Evolutionary conservation across 306 rosid species (phyloP), one percentile per base, ranked within the genome.

Genomic region (Cucurbita argyrosperma): DNA sequence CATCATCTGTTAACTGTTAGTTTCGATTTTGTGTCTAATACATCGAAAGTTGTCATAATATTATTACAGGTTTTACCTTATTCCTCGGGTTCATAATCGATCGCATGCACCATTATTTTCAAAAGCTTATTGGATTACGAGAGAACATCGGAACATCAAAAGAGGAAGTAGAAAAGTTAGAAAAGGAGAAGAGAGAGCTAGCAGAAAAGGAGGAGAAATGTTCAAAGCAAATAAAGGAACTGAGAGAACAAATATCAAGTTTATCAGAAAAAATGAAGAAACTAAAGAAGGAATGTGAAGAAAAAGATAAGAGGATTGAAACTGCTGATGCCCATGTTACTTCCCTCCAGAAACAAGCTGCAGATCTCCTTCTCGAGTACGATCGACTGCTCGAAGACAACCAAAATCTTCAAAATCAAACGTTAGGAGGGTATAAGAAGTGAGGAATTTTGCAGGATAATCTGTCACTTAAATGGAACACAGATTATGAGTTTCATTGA

Each of bases 321-420:
- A 86, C 87, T 5, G 88, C 96, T 0, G 96, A 89, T 80, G 77
- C 83, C 70, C 97, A 91, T 69, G 92, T 89, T 64, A 53, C 82
- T 78, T 82, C 96, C 69, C 92, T 87, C 72, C 92, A 87, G 72
- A 89, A 89, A 70, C 96, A 91, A 76, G 92, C 91, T 1, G 92
- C 96, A 2, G 92, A 90, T 83, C 77, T 90, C 58, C 87, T 90
- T 62, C 95, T 90, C 9, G 97, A 90, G 70, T 90, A 88, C 9
- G 97, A 88, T 74, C 81, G 90, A 35, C 87, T 91, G 51, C 85
- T 91, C 56, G 92, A 89, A 89, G 96, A 89, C 74, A 91, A 89
- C 85, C 97, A 91, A 78, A 87, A 84, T 72, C 96, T 89, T 77
- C 96, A 89, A 80, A 79, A 82, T 87, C 92, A 85, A 80, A 58